Evolutionary conservation across 371 early-diverging fungal species (phyloP).

Genomic region (Mortierella sp.): DNA sequence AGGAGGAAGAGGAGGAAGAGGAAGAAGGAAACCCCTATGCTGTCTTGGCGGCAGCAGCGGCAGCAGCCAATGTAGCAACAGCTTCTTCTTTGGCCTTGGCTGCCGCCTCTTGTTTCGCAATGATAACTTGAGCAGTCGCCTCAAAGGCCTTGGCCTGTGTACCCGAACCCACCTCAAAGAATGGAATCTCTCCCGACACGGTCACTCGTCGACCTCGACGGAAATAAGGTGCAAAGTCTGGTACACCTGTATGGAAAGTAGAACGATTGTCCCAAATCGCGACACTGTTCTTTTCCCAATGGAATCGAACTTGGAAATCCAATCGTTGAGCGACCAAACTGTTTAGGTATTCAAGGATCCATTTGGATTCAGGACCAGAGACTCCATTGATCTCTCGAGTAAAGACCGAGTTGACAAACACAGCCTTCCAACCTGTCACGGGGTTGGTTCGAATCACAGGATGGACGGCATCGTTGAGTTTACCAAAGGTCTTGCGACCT

Average conservation of each 20-base stretch:
- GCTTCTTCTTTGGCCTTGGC: conserved; percentile 30
- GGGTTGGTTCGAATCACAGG: conserved; percentile 77
- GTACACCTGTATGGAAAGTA: conserved; percentile 64
- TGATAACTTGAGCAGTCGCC: conserved; percentile 30
- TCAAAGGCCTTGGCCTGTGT: conserved; percentile 52
- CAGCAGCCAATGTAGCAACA: conserved; percentile 5
- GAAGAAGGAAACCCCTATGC: background rate
- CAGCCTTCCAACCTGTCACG: conserved; percentile 75
- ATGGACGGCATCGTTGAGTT: conserved; percentile 56
- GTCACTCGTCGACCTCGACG: conserved; percentile 63
- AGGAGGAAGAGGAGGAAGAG: too few species aligned
- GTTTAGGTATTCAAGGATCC: conserved; percentile 63
- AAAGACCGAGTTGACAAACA: conserved; percentile 72
- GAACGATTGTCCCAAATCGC: conserved; percentile 77
- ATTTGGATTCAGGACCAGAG: conserved; percentile 62
- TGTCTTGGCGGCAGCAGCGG: background rate
- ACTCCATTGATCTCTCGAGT: conserved; percentile 68
- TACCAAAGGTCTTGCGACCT: conserved; percentile 59
- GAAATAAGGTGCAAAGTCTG: conserved; percentile 60
- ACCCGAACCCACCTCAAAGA: conserved; percentile 59
- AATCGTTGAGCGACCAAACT: conserved; percentile 60
- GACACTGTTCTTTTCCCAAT: conserved; percentile 68
- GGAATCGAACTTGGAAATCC: conserved; percentile 74
- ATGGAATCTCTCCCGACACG: conserved; percentile 66
- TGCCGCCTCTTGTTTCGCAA: conserved; percentile 48